Percentiles rank a stretch among this genome's conserved stretches.
These are phyloP conservation scores for Circinella umbellata DNA, from an alignment of 371 early-diverging fungal genomes.

Conservation along the genomic window DNA sequence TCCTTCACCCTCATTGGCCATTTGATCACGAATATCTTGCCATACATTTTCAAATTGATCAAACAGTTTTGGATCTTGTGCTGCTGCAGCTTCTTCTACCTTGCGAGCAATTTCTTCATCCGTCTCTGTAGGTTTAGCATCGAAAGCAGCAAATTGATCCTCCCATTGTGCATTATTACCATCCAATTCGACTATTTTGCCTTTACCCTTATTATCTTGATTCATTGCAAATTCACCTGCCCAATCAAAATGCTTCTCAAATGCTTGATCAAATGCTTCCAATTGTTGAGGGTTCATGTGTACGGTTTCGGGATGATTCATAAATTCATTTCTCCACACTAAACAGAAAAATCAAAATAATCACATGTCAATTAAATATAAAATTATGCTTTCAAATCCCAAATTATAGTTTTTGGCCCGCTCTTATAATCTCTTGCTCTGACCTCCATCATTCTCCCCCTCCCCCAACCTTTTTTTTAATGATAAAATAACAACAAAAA, in stretches of 20 bases:
- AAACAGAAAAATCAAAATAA: slow-evolving; percentile 6
- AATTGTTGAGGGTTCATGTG: slow-evolving; percentile 50
- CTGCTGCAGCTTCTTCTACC: slow-evolving; percentile 53
- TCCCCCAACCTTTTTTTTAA: not conserved
- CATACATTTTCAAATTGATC: slow-evolving; percentile 62
- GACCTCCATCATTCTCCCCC: not conserved
- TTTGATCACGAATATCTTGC: slow-evolving; percentile 59
- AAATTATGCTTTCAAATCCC: not conserved
- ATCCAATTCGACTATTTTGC: slow-evolving; percentile 37
- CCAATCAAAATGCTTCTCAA: slow-evolving; percentile 72
- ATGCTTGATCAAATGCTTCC: slow-evolving; percentile 67
- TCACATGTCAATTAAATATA: not conserved
- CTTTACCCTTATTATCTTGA: slow-evolving; percentile 56
- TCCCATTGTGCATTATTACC: slow-evolving; percentile 60
- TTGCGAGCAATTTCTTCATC: slow-evolving; percentile 56
- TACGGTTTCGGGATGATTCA: slow-evolving; percentile 56
- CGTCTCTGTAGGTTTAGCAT: slow-evolving; percentile 40
- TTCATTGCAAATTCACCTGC: slow-evolving; percentile 59
- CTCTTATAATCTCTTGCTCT: too few species aligned
- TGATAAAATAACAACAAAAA: not conserved
- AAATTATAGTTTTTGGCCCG: not conserved
- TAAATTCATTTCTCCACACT: slow-evolving; percentile 68
- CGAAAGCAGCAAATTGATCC: slow-evolving; percentile 71
- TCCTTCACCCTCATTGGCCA: slow-evolving; percentile 48
- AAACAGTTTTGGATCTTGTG: slow-evolving; percentile 43